These are phyloP conservation scores for Globisporangium recalcitrans DNA, from an alignment of 352 stramenopile species.

Conservation along the genomic window DNA sequence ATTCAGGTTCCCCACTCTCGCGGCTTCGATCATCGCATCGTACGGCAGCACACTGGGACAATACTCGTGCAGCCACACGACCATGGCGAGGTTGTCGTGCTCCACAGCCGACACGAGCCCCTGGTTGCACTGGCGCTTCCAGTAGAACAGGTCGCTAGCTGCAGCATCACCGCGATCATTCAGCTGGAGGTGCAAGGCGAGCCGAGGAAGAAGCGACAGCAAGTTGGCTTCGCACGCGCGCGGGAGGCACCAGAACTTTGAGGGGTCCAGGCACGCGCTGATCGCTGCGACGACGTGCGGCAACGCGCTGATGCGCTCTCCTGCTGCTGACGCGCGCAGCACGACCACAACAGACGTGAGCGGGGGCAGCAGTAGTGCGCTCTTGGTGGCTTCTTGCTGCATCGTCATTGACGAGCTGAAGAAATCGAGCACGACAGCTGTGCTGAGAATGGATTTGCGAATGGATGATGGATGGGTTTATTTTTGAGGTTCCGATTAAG, in stretches of 20 bases:
- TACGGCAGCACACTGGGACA: background rate
- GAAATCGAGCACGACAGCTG: no score
- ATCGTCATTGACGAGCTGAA: background rate
- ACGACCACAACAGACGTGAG: background rate
- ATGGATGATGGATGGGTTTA: no score
- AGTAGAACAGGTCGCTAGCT: slow-evolving; percentile 1
- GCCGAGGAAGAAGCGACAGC: background rate
- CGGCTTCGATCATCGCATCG: background rate
- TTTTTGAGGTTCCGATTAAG: no score
- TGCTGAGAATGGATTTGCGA: no score
- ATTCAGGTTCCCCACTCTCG: background rate
- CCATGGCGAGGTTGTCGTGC: background rate
- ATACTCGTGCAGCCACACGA: background rate
- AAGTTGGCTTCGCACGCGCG: slow-evolving; percentile 1
- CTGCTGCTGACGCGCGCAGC: background rate
- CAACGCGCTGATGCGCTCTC: background rate
- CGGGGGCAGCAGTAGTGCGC: background rate
- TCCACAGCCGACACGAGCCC: background rate
- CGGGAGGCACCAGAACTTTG: background rate
- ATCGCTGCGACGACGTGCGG: background rate
- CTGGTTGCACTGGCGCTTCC: background rate
- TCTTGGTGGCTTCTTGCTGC: background rate
- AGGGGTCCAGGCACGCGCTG: background rate
- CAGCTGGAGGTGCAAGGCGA: background rate
- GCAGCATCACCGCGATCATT: no score